Evolutionary conservation across 306 rosid species (phyloP).

Genomic region (Cyclanthera cordifolia): DNA sequence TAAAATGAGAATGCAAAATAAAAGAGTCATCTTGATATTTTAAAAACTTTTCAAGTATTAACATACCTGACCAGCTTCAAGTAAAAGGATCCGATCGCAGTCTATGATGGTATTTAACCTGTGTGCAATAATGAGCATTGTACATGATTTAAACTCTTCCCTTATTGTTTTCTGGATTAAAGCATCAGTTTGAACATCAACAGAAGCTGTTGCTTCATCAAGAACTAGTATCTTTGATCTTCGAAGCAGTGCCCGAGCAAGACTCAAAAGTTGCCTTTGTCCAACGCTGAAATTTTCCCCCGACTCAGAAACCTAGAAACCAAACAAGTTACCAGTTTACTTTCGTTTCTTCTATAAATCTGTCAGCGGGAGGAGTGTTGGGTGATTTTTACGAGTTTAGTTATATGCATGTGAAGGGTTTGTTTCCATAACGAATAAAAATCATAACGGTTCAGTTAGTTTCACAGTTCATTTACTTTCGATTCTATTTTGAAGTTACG

Average conservation of each 20-base stretch:
- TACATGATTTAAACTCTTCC: conserved; percentile 70
- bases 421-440: too few relatives aligned
- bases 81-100: conserved; percentile 54
- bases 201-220: conserved; percentile 94
- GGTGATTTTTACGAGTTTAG: background rate
- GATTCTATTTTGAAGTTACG: background rate
- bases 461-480: background rate
- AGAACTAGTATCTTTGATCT: conserved; percentile 81
- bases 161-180: conserved; percentile 90
- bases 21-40: background rate
- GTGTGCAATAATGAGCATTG: conserved; percentile 91
- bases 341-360: background rate
- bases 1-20: background rate
- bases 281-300: conserved; percentile 95
- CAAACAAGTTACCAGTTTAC: conserved; percentile 2
- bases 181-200: conserved; percentile 89
- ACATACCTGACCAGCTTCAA: conserved; percentile 72
- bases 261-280: conserved; percentile 81
- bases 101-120: conserved; percentile 81
- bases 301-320: conserved; percentile 66
- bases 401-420: background rate
- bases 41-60: background rate
- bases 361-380: background rate
- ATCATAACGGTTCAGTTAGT: too few relatives aligned
- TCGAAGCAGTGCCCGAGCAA: conserved; percentile 72